Percentiles rank a stretch among this genome's conserved stretches.
Conservation (phyloP, 805 yeast genomes). For the Naumovozyma dairenensis region DNA sequence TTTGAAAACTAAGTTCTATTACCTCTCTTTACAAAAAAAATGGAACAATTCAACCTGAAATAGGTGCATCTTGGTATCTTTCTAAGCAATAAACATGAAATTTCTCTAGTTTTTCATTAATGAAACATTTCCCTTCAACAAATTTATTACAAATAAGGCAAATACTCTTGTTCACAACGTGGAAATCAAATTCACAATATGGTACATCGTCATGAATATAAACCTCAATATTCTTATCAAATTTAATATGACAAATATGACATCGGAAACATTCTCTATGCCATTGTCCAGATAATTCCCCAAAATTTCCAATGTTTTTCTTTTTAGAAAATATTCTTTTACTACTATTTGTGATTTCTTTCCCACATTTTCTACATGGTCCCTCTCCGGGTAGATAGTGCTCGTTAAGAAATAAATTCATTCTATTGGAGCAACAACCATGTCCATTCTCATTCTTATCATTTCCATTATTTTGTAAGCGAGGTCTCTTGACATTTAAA, state of each 20-base stretch:
- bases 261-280: constrained; percentile 82
- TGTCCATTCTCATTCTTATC: no score
- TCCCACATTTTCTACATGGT: constrained; percentile 68
- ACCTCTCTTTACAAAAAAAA: no score
- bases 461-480: no score
- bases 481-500: no score
- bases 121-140: constrained; percentile 86
- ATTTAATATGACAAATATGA: constrained; percentile 45
- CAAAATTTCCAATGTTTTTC: no score
- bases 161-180: constrained; percentile 60
- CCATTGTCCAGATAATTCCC: constrained; percentile 85
- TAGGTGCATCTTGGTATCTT: no score
- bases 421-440: no score
- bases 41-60: not conserved
- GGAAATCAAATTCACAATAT: constrained; percentile 71
- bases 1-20: no score
- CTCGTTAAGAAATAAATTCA: no score
- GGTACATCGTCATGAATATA: constrained; percentile 76
- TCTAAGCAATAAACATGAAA: constrained; percentile 69
- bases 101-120: constrained; percentile 57
- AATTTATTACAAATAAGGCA: constrained; percentile 65
- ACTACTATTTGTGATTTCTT: constrained; percentile 40
- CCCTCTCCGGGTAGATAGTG: constrained; percentile 55
- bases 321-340: constrained; percentile 77
- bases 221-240: constrained; percentile 52